A percentile compares a stretch with the other conserved stretches of the same genome.
Conservation (phyloP, 495 filamentous ascomycete genomes). For the Peziza echinospora region DNA sequence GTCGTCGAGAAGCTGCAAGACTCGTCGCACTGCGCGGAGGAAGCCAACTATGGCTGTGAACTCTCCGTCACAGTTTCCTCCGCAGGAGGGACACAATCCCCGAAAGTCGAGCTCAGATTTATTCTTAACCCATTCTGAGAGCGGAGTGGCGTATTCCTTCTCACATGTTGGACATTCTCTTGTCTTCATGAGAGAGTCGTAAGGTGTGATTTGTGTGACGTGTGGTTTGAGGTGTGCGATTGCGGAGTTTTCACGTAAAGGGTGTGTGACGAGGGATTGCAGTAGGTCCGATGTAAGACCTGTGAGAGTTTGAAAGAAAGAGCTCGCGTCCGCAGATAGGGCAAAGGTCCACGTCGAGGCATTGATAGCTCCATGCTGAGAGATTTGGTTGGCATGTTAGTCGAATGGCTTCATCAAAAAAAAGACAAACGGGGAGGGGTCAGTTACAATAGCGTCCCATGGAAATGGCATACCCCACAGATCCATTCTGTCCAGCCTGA, state of each 20-base stretch:
- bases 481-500: conserved; percentile 34
- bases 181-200: conserved; percentile 3
- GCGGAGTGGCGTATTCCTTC: conserved; percentile 2
- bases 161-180: conserved; percentile 9
- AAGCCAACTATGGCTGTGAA: too few species aligned
- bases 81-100: too few species aligned
- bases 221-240: background rate
- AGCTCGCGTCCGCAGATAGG: conserved; percentile 24
- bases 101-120: too few species aligned
- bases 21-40: too few species aligned
- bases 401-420: too few species aligned
- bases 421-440: background rate
- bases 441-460: conserved; percentile 35
- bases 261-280: conserved; percentile 10
- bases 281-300: conserved; percentile 34
- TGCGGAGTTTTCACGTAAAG: conserved; percentile 3
- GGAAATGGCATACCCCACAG: conserved; percentile 50
- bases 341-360: conserved; percentile 37
- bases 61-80: too few species aligned
- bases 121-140: conserved; percentile 6
- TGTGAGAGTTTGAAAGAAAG: conserved; percentile 31
- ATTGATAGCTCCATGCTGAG: conserved; percentile 38
- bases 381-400: background rate
- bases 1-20: too few species aligned
- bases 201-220: too few species aligned